Percentiles rank a stretch among this genome's conserved stretches.
Evolutionary conservation across 169 alveolate species (phyloP).

Genomic region (Sarcocystis neurona): DNA sequence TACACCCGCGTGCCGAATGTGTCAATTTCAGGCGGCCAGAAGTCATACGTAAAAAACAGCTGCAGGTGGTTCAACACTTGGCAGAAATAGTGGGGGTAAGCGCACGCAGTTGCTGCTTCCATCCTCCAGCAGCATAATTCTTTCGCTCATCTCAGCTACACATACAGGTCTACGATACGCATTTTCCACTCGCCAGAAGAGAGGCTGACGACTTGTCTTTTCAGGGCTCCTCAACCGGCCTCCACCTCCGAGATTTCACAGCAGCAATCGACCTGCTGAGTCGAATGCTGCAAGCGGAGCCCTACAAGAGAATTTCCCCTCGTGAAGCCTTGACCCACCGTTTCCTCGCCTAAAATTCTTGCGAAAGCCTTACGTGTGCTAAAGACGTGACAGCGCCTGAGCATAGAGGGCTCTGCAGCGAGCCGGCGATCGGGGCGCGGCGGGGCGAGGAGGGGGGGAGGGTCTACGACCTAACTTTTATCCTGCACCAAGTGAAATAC

Average conservation of each 20-base stretch:
- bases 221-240: neutral
- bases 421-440: no score
- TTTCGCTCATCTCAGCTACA: neutral
- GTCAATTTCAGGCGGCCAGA: neutral
- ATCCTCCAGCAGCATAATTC: neutral
- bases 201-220: neutral
- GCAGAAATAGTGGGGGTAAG: neutral
- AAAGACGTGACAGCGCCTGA: no score
- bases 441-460: no score
- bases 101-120: neutral
- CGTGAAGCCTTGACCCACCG: conserved; percentile 76
- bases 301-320: conserved; percentile 78
- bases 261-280: conserved; percentile 71
- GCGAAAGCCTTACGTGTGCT: no score
- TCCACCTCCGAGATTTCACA: neutral
- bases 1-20: neutral
- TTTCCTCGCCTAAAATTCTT: conserved; percentile 66
- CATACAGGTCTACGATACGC: no score
- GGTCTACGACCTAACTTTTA: no score
- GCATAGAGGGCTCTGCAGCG: no score
- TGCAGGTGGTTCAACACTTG: neutral
- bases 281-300: conserved; percentile 77
- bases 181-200: no score
- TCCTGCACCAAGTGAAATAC: no score
- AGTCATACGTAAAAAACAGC: neutral